Base-by-base conservation (phyloP, 78 protist genomes). In the Dictyostelium intermedium region DNA sequence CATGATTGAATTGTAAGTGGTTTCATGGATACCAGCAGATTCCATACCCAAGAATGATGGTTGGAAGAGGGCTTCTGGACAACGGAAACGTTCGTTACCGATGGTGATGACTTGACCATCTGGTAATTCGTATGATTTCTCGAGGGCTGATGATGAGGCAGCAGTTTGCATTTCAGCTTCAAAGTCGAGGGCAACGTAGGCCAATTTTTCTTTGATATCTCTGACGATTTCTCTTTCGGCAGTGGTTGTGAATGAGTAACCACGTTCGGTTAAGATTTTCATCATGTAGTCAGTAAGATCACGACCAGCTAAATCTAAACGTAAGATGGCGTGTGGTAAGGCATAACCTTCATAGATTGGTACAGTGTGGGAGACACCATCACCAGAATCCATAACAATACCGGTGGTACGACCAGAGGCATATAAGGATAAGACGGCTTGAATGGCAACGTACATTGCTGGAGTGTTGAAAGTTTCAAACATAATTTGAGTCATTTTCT, bases 371-470 rank as follows among this genome's bases (percentile, higher is more conserved):
- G 99, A 70, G 50, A 95, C 98, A 83, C 99, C 99, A 39, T 97
- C 99, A 25, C 99, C 99, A 45, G 98, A 95, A 87, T 98, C 99
- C 77, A 99, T 39, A 32, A 99, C 99, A 72, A 97, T 79, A 47
- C 99, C 98, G 66, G 98, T 95, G 76, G 97, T 96, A n/a, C 96
- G 91, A 30, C 98, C 99, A 16, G 96, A 91, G 20, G 98, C 99
- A 92, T 97, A 97, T 32, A 98, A 96, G 10, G 99, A 78, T 8
- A 98, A 95, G 23, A 98, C 99, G 47, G 99, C 98, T 83, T 97
- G 96, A n/a, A 84, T 66, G 30, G 91, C 56, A 20, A 98, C 39
- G 86, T 69, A 97, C 83, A 96, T 45, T 6, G 94, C 96, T 7
- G 98, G 98, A 4, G 95, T 84, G 23, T 95, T 50, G 86, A 95